Conservation (phyloP, 2,329 filamentous ascomycete genomes). For the Botrytis medusae region DNA sequence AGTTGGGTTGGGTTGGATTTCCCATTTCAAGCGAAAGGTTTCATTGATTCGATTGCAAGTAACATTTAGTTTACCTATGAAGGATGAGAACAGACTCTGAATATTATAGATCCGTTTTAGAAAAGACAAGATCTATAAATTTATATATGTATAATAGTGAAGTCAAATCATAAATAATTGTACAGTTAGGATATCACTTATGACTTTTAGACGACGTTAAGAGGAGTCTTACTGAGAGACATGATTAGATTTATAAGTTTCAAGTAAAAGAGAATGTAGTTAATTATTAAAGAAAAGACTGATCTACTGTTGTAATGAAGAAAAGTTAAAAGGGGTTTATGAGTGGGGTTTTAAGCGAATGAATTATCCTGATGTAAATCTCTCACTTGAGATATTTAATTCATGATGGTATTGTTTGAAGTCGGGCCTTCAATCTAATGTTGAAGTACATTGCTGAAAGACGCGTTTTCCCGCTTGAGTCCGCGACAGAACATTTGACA, state of each 20-base stretch:
- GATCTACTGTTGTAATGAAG: not conserved
- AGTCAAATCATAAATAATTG: too few relatives aligned
- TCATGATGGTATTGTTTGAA: too few relatives aligned
- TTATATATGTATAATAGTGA: too few relatives aligned
- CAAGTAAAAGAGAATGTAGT: not conserved
- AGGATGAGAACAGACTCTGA: too few relatives aligned
- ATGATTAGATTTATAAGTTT: not conserved
- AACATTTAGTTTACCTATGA: too few relatives aligned
- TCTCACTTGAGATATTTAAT: not conserved
- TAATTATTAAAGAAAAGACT: not conserved
- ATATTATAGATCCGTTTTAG: too few relatives aligned
- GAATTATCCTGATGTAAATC: not conserved
- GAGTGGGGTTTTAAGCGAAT: not conserved
- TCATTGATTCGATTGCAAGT: not conserved
- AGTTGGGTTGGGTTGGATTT: not conserved
- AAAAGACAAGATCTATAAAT: too few relatives aligned
- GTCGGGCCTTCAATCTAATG: too few relatives aligned
- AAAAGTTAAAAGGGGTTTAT: not conserved
- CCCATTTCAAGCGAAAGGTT: not conserved
- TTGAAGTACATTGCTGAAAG: not conserved
- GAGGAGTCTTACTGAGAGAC: rapidly evolving
- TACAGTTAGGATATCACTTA: not conserved
- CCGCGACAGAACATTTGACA: not conserved
- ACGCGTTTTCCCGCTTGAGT: not conserved
- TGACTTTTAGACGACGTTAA: not conserved